Evolutionary conservation across 257 asterid genomes (phyloP).

Genomic region (Leonotis leonurus): DNA sequence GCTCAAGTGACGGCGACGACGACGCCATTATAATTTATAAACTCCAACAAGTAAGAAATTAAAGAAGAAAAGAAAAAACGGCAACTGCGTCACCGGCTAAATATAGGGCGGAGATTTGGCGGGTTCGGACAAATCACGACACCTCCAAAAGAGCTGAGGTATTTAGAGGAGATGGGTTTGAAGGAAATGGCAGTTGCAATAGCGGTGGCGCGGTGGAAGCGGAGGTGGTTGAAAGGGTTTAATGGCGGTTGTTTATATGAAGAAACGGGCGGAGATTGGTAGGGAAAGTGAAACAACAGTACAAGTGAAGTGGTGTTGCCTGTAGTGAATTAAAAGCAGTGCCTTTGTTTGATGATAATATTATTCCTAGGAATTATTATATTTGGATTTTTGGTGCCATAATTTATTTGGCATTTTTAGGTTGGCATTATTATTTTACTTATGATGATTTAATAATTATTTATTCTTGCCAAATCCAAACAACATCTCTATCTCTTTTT

Average conservation of each 20-base stretch:
- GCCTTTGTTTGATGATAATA: background rate
- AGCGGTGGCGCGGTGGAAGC: background rate
- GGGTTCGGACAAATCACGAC: background rate
- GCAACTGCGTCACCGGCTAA: slow-evolving; percentile 13
- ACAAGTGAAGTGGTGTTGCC: background rate
- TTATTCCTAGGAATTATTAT: background rate
- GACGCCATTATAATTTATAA: slow-evolving; percentile 30
- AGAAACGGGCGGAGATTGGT: background rate
- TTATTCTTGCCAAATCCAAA: too few relatives aligned
- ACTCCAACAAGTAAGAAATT: too few relatives aligned
- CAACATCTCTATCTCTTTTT: too few relatives aligned
- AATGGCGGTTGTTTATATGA: background rate
- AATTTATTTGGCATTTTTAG: too few relatives aligned
- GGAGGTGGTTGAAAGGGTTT: slow-evolving; percentile 16
- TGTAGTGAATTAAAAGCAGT: background rate
- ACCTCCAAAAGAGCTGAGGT: slow-evolving; percentile 22
- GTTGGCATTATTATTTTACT: too few relatives aligned
- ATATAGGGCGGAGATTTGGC: slow-evolving; percentile 13
- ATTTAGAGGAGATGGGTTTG: too few relatives aligned
- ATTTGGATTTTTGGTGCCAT: background rate
- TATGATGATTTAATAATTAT: too few relatives aligned
- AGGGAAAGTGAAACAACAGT: too few relatives aligned
- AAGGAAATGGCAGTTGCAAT: background rate
- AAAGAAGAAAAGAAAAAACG: background rate
- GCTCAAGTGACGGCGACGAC: too few relatives aligned